These are phyloP conservation scores for Curvularia spicifera DNA, from an alignment of 2,329 filamentous ascomycete species.

Conservation along the genomic window DNA sequence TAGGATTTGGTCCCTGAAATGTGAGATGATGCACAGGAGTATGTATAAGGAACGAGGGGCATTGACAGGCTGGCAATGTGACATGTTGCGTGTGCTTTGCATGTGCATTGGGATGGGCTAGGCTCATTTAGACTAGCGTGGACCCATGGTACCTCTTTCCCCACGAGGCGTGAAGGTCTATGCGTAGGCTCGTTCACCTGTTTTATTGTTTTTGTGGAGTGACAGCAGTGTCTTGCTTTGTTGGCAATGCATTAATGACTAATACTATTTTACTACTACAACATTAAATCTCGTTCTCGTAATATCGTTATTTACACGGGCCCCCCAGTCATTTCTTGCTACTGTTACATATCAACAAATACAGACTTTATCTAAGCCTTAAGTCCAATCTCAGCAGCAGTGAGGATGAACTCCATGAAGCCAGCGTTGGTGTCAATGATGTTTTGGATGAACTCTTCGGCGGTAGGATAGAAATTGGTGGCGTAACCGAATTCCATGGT, in stretches of 20 bases:
- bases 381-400: conserved; percentile 44
- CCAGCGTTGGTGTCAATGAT: conserved; percentile 53
- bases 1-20: not conserved
- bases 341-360: not conserved
- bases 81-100: not conserved
- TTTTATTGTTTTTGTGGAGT: not conserved
- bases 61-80: not conserved
- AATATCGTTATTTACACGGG: conserved; percentile 3
- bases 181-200: not conserved
- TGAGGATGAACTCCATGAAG: conserved; percentile 52
- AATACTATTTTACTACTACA: conserved; percentile 1
- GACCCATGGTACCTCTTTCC: not conserved
- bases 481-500: conserved; percentile 52
- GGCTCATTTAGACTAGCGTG: conserved; percentile 1
- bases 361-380: conserved; percentile 18
- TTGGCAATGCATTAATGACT: not conserved
- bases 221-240: not conserved
- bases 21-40: not conserved
- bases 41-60: not conserved
- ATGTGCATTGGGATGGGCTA: not conserved
- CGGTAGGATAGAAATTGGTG: conserved; percentile 52
- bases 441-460: conserved; percentile 50
- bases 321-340: not conserved
- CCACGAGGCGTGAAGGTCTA: not conserved
- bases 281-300: conserved; percentile 8